These are phyloP conservation scores for Neopestalotiopsis sp. DNA, from an alignment of 2,329 filamentous ascomycete genomes.

Conservation along the genomic window DNA sequence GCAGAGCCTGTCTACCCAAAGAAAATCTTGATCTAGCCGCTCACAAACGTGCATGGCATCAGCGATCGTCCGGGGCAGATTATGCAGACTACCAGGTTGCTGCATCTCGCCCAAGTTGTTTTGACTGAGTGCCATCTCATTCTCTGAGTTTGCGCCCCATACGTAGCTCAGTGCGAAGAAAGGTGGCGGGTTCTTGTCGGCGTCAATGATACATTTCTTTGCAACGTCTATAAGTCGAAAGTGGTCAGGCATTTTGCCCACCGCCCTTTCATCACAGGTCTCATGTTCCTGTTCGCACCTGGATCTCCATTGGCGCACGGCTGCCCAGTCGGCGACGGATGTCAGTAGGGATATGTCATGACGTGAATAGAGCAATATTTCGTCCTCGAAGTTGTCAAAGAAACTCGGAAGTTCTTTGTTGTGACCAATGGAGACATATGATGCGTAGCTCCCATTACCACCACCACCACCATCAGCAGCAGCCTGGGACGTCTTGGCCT, in stretches of 20 bases:
- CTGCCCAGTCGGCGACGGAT: not conserved
- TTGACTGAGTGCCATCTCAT: not conserved
- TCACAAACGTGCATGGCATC: not conserved
- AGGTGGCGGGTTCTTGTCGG: not conserved
- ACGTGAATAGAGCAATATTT: not conserved
- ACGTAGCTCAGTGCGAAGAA: not conserved
- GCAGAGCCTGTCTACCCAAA: not conserved
- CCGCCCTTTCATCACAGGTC: not conserved
- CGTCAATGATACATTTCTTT: not conserved
- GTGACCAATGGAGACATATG: no score
- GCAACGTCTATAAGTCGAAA: not conserved
- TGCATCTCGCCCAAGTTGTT: not conserved
- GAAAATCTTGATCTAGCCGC: not conserved
- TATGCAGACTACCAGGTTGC: not conserved
- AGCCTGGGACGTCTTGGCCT: no score
- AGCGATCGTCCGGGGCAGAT: not conserved
- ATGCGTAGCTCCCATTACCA: no score
- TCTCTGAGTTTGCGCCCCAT: not conserved
- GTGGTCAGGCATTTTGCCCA: not conserved
- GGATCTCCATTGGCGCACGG: not conserved
- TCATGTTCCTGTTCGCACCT: not conserved
- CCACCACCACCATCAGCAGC: no score
- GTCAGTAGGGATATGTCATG: not conserved
- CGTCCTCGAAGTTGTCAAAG: not conserved
- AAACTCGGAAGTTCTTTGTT: not conserved